Evolutionary conservation across 371 early-diverging fungal genomes (phyloP), one percentile per base, ranked within the genome.

Genomic region (Mucor piriformis): DNA sequence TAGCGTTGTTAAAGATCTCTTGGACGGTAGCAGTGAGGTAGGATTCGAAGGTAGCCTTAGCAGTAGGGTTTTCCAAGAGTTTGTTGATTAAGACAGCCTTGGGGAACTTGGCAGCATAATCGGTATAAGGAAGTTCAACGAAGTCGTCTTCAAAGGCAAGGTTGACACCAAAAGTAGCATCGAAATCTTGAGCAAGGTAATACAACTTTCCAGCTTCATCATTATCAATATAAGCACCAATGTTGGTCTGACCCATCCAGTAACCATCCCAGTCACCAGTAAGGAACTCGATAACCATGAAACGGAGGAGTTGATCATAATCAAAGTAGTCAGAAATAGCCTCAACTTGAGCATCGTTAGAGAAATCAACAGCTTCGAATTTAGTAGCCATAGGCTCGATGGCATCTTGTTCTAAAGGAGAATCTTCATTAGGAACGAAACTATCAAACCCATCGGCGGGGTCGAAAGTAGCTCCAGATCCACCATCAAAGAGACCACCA

Each of bases 111-210:
- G 52, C 35, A 11, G 74, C 67, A 58, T 50, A 81, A 1, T 66
- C 49, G 5, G 52, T 74, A 57, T 78, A 82, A n/a, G 81, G 70
- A 42, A 69, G 55, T 1, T 49, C 53, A 40, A 69, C 62, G 42
- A 73, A 79, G 15, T 40, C 59, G 5, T 46, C 57, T 5, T 50
- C 63, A 44, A 72, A 67, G n/a, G 52, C 49, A 50, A 81, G 48
- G 63, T 82, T 84, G 61, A 84, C 72, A 66, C 84, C 84, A 57
- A 84, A 84, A 44, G 84, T 82, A 18, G 73, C 84, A 53, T 84
- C 84, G 50, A 70, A 84, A 53, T 84, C 84, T 67, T 84, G 84
- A 10, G 42, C 79, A 16, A 83, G 66, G 43, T 70, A 83, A 53
- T 76, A 77, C 61, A 78, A 62, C 37, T 66, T 72, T 59, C 75